Evolutionary conservation across 169 alveolate genomes (phyloP), one percentile per base, ranked within the genome.

Genomic region (Plasmodium knowlesi): DNA sequence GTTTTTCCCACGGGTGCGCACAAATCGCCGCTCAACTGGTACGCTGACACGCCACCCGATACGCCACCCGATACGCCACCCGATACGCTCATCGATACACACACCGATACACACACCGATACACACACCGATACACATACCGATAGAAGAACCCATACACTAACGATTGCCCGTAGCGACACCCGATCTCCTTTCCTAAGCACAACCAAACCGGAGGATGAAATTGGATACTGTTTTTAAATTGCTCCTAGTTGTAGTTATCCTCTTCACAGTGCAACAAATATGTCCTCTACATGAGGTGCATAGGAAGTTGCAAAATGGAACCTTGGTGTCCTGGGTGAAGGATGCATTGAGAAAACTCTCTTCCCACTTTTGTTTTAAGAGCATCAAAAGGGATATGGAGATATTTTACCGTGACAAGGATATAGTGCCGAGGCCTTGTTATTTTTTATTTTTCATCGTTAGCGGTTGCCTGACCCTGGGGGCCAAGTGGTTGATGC

Each of bases 401-500:
- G 5, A 34, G 39, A 82, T 39, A 9, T 92, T 74, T 41, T 85
- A 53, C 34, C 28, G 34, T 2, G 84, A 53, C 10, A 79, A 53
- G 34, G 22, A 79, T 41, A 39, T 82, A 30, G 30, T 70, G 0
- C 92, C 95, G 9, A 32, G 46, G 19, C 74, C 83, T 0, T 8
- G 84, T 37, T 82, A 67, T 72, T 93, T 82, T 57, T n/a, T 37
- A 3, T 78, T 78, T 28, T 84, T 72, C 82, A 46, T 76, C 30
- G 16, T 92, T 39, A 73, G 92, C 76, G 95, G 76, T 10, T 92
- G 90, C 84, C 14, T 82, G 53, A 67, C 92, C 30, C 46, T 70
- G 34, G 54, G 43, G 8, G 71, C 32, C 30, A 83, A 79, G 71
- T 84, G 19, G 14, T 22, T 92, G 16, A 39, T 83, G 70, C 37